A percentile compares a stretch with the other conserved stretches of the same genome.
These are phyloP conservation scores for Pseudogymnoascus destructans DNA, from an alignment of 2,329 filamentous ascomycete genomes.

Conservation along the genomic window DNA sequence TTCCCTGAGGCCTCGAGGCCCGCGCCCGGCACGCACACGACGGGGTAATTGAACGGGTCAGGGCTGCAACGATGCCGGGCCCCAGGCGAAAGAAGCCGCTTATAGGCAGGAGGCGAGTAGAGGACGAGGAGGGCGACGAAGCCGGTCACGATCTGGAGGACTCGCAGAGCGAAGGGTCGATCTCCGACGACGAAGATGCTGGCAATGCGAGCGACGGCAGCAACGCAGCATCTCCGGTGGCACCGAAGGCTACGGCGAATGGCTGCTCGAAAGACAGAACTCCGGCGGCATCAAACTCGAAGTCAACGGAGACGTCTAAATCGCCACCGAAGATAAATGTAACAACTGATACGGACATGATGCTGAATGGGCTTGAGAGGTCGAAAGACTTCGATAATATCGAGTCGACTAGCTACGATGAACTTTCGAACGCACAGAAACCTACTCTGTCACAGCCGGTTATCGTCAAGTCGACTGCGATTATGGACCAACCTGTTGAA, in stretches of 20 bases:
- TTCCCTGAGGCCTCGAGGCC: slow-evolving; percentile 7
- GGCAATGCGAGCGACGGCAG: slow-evolving; percentile 51
- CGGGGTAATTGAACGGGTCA: slow-evolving; percentile 6
- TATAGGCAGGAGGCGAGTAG: slow-evolving; percentile 53
- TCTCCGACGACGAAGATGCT: slow-evolving; percentile 48
- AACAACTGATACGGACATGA: slow-evolving; percentile 40
- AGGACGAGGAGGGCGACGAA: slow-evolving; percentile 60
- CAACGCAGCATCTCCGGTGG: slow-evolving; percentile 30
- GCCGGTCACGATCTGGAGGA: slow-evolving; percentile 44
- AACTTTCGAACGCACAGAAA: background rate
- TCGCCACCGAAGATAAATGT: slow-evolving; percentile 28
- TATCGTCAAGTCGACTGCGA: slow-evolving; percentile 28
- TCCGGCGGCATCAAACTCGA: slow-evolving; percentile 20
- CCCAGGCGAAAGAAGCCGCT: slow-evolving; percentile 44
- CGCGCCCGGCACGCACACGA: slow-evolving; percentile 1
- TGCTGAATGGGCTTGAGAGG: slow-evolving; percentile 37
- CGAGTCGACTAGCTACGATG: slow-evolving; percentile 6
- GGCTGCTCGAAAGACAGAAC: slow-evolving; percentile 24
- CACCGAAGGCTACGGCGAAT: slow-evolving; percentile 26
- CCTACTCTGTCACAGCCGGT: background rate
- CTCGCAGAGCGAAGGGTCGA: slow-evolving; percentile 51
- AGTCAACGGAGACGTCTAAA: slow-evolving; percentile 27
- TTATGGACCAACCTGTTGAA: slow-evolving; percentile 36
- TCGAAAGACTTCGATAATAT: slow-evolving; percentile 16
- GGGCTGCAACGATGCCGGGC: slow-evolving; percentile 7